Percentiles rank a stretch among this genome's conserved stretches.
phyloP scores from a whole-genome alignment of 163 green algal species.

The Volvox carteri region DNA sequence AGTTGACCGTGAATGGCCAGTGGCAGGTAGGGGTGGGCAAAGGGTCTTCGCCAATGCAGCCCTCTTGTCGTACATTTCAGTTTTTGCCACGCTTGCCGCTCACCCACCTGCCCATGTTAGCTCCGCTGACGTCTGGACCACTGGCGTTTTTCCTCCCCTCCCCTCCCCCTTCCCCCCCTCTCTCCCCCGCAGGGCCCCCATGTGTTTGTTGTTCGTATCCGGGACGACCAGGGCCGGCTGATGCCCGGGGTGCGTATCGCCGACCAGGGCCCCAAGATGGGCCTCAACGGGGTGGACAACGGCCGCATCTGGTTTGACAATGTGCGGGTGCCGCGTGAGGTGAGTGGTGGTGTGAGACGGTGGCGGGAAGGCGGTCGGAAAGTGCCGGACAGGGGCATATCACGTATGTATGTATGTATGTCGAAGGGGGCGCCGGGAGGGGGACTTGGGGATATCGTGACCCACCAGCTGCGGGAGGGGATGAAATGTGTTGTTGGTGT shows the following conservation, averaged over 20 bases:
- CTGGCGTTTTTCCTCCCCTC: neutral
- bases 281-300: constrained; percentile 85
- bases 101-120: too few relatives aligned
- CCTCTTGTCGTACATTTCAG: neutral
- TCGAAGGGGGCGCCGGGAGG: neutral
- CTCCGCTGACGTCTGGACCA: neutral
- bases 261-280: constrained; percentile 90
- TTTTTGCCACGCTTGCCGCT: too few relatives aligned
- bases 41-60: too few relatives aligned
- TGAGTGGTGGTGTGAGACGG: neutral
- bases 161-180: neutral
- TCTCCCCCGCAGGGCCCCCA: constrained; percentile 81
- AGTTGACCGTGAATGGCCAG: constrained; percentile 75
- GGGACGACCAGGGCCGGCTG: constrained; percentile 81
- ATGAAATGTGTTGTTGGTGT: too few relatives aligned
- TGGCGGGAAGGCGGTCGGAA: too few relatives aligned
- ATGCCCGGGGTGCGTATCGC: constrained; percentile 87
- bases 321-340: constrained; percentile 84
- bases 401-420: too few relatives aligned
- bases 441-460: too few relatives aligned
- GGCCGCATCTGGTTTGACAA: constrained; percentile 88
- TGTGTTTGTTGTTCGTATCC: constrained; percentile 93
- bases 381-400: too few relatives aligned
- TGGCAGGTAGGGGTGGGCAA: constrained; percentile 44
- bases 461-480: too few relatives aligned